Conservation (phyloP, 371 early-diverging fungal genomes). For the Gilbertella persicaria region DNA sequence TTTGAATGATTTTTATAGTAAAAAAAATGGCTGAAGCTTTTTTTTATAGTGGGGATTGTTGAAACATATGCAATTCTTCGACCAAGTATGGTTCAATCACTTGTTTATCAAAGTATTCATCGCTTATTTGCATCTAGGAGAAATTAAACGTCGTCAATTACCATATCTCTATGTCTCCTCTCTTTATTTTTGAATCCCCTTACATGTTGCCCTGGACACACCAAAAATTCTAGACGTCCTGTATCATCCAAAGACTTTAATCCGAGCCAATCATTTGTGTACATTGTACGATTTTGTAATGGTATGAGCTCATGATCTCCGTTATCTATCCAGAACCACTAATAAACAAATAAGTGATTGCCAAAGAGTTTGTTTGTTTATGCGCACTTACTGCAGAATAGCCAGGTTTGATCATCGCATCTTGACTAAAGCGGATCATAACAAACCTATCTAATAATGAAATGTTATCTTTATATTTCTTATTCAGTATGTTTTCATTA, state of each 20-base stretch:
- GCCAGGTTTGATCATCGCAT: slow-evolving; percentile 77
- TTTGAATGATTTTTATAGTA: not conserved
- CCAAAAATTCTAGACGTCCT: slow-evolving; percentile 61
- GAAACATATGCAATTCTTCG: slow-evolving; percentile 17
- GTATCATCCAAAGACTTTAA: slow-evolving; percentile 57
- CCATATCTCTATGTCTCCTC: not conserved
- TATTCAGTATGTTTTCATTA: slow-evolving; percentile 67
- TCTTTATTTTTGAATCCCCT: slow-evolving; percentile 27
- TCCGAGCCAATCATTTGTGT: slow-evolving; percentile 75
- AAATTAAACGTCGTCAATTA: slow-evolving; percentile 17
- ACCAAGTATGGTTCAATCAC: slow-evolving; percentile 55
- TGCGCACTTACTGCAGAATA: slow-evolving; percentile 63
- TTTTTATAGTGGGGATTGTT: slow-evolving; percentile 2
- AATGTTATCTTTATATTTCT: slow-evolving; percentile 60
- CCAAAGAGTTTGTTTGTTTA: not conserved
- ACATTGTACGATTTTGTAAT: slow-evolving; percentile 60
- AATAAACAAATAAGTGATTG: slow-evolving; percentile 13
- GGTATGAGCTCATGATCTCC: slow-evolving; percentile 52
- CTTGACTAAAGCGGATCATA: slow-evolving; percentile 77
- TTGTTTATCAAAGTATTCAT: slow-evolving; percentile 50
- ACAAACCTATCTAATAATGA: slow-evolving; percentile 68
- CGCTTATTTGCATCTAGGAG: slow-evolving; percentile 59
- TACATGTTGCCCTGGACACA: slow-evolving; percentile 74
- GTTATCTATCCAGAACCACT: slow-evolving; percentile 80
- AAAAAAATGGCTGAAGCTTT: not conserved